Base-by-base conservation (phyloP, 2,329 filamentous ascomycete species). In the Epichloe bromicola region DNA sequence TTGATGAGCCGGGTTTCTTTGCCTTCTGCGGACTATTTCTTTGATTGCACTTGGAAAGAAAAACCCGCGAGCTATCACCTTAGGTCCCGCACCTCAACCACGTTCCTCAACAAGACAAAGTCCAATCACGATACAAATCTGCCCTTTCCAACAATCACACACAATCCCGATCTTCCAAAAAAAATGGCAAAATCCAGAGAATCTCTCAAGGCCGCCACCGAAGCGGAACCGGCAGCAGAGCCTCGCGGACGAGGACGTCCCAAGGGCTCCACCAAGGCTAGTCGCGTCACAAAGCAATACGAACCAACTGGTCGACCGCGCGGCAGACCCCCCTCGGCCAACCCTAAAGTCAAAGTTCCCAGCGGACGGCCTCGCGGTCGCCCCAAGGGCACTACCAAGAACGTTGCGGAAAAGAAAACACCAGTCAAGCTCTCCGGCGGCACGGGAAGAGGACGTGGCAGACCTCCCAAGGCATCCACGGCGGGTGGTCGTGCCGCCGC, bases 341-440 rank as follows among this genome's bases (percentile, higher is more conserved):
- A 58, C 17, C 57, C 59, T 33, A 62, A 64, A 55, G 23, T 52
- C 20, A 61, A 61, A 20, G 47, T 60, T 3, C 66, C 71, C 23
- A 67, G 65, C 1, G 72, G 73, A 34, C 67, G 69, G n/a, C 70
- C 70, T 40, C 70, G 73, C n/a, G 73, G 73, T 30, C 70, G 73
- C 10, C 73, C 73, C 39, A 68, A 67, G 51, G 73, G 72, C 57
- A 66, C 61, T 53, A 64, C 59, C 53, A 63, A 63, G 53, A 66
- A 65, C 55, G 53, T 53, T 45, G 51, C 40, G 30, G 40, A 50
- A 54, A 53, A 50, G 46, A 50, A 48, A 20, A 51, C 48, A 38
- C 53, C 48, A 5, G 40, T 53, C 12, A 58, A 58, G 53, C 39
- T 50, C 44, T 55, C 43, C 57, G 51, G 20, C 58, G 37, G 41